Evolutionary conservation across 2,329 filamentous ascomycete genomes (phyloP), one percentile per base, ranked within the genome.

Genomic region (Exophiala mesophila): DNA sequence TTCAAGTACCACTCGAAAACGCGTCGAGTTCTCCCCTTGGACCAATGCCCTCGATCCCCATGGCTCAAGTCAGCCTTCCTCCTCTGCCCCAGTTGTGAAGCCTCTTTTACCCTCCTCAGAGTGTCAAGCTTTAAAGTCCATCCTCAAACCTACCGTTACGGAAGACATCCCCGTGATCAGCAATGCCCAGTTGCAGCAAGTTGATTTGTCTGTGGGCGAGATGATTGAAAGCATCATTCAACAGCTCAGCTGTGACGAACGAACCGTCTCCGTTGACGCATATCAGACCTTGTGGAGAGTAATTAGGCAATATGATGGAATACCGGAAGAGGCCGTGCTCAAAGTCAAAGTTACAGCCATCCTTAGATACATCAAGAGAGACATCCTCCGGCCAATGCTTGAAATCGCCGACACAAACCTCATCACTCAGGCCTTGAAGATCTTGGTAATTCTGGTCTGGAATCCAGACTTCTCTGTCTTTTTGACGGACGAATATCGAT

Each of bases 351-450:
- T 96, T 72, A 74, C 76, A 8, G 66, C 86, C 2, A 75, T 97
- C 45, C 79, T 80, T 53, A 83, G 88, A 46, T 95, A 88, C 59
- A 87, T 97, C 41, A 80, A 84, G 56, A 77, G 89, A 46, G 92
- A 98, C 59, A 72, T 95, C 17, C 20, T 48, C 2, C 44, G 45
- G 28, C 46, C 45, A 36, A 45, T 41, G 12, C 24, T 42, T 8
- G 76, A 73, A 52, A 72, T 75, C 24, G 60, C 72, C 4, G 67
- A 74, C 45, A 74, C 78, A 37, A 82, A 82, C 32, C 73, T 97
- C 9, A 74, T 82, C 35, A 83, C 82, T 39, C 84, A 94, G 53
- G 84, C 88, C 3, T 69, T 95, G 39, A 86, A 81, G 46, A 70
- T 97, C 3, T 76, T 92, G 16, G 78, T 79, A 45, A 85, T 82